A percentile compares a stretch with the other conserved stretches of the same genome.
phyloP scores from a whole-genome alignment of 345 rosid genomes.

The Kernera saxatilis region DNA sequence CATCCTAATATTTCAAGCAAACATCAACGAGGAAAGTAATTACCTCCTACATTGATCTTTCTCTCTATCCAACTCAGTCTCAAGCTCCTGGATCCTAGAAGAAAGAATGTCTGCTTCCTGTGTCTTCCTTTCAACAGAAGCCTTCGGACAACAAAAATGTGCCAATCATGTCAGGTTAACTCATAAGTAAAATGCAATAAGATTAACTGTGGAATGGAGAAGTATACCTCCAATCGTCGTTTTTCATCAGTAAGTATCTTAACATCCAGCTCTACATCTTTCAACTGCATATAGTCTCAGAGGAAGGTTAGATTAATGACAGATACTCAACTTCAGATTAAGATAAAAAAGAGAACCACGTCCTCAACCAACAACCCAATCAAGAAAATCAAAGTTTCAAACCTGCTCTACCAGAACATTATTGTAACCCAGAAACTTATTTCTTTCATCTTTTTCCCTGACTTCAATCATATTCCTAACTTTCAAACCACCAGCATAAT shows the following conservation, averaged over 20 bases:
- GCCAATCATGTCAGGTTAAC: not conserved
- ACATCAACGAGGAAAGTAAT: slow-evolving; percentile 1
- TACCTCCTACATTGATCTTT: slow-evolving; percentile 78
- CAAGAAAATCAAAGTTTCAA: slow-evolving; percentile 22
- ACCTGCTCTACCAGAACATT: slow-evolving; percentile 61
- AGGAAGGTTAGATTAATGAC: not conserved
- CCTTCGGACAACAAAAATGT: slow-evolving; percentile 30
- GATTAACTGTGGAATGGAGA: slow-evolving; percentile 25
- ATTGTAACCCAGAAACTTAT: slow-evolving; percentile 39
- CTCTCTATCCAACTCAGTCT: slow-evolving; percentile 62
- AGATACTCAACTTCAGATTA: not conserved
- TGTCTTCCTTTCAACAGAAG: slow-evolving; percentile 46
- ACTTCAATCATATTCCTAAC: slow-evolving; percentile 45
- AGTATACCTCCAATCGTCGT: slow-evolving; percentile 50
- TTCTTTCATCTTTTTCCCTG: slow-evolving; percentile 43
- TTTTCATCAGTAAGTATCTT: slow-evolving; percentile 43
- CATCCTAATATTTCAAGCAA: not conserved
- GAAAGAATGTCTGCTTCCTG: slow-evolving; percentile 68
- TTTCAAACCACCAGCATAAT: slow-evolving; percentile 52
- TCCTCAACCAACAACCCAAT: not conserved
- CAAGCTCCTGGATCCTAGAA: slow-evolving; percentile 67
- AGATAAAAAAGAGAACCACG: not conserved
- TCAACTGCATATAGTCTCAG: slow-evolving; percentile 49
- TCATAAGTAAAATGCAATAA: slow-evolving; percentile 14
- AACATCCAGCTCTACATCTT: slow-evolving; percentile 49